Base-by-base conservation (phyloP, 129 eudicot genomes). In the Flaveria linearis region DNA sequence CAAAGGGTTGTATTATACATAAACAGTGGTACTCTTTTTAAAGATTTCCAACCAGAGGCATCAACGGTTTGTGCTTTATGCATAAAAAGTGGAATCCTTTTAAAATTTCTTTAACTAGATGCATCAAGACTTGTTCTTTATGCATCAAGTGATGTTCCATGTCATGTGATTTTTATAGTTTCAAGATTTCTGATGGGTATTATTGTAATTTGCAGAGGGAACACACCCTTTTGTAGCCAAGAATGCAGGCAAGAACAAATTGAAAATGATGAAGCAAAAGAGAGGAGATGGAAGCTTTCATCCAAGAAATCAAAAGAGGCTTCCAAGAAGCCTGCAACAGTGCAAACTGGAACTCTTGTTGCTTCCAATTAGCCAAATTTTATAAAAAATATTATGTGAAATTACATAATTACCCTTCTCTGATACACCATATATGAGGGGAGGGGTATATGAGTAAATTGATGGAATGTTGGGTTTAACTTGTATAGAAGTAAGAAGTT, bases 161-260 rank as follows among this genome's bases (percentile, higher is more conserved):
- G 9, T n/a, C 62, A 56, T 73, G 18, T 72, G 7, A 9, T 11
- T 33, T 53, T n/a, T 2, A 20, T 26, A 14, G 9, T 62, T 14
- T 28, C 20, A 30, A 62, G 43, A 6, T 14, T 28, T 62, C 20
- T 62, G 20, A 62, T 13, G 45, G 68, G 68, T 62, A 62, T 26
- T 14, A 30, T 14, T 28, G 68, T 25, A 25, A 60, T 25, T 60
- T 60, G 11, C 90, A 93, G 97, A 86, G 98, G 98, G 60, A 83
- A 90, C 46, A 86, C 96, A 15, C 96, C 98, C 78, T 93, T 86
- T 77, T 93, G 98, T 78, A 93, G 98, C 91, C 92, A 90, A 75
- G 98, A 93, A 36, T 93, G 98, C 76, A 85, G 98, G 65, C 98
- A 93, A 88, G 98, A 93, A 62, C 96, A 93, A 41, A 93, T 93